Base-by-base conservation (phyloP, 805 yeast genomes). In the Kodamaea laetipori region DNA sequence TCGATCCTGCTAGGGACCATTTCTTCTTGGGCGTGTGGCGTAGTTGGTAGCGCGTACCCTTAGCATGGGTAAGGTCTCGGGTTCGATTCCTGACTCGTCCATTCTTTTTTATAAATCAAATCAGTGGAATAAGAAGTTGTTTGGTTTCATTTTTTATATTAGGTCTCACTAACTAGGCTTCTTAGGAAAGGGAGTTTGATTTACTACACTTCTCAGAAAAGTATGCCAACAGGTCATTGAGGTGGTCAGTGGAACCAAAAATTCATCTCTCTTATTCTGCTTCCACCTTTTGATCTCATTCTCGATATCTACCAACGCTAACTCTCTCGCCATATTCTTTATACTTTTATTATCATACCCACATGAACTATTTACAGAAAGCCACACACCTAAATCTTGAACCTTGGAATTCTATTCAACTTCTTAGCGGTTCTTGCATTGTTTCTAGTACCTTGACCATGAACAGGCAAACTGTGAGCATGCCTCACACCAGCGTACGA, bases 401-500 rank as follows among this genome's bases (percentile, higher is more conserved):
- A 48, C 73, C 94, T 83, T 50, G 86, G 84, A 39, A 87, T 65
- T 57, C 78, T 81, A 68, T 92, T 92, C 66, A 92, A 77, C 64
- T 81, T 82, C 70, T 82, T 82, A 15, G 98, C 99, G 18, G 96
- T 92, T 60, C 77, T 75, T 25, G 96, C 96, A 61, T 94, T 94
- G 50, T 85, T 87, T 71, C 88, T 82, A 12, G 99, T 94, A 49
- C 84, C 77, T 74, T 94, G 98, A 56, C 99, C 99, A 62, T 72
- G 67, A 24, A 70, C 76, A 35, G 76, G 76, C 47, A 69, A 66
- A 30, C 95, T 92, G 65, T 81, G 71, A 34, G 90, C 85, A 62
- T 94, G 98, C 68, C 98, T 82, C 60, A 84, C 66, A 70, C 99
- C 99, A 44, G 81, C 82, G 61, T 86, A 88, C 13, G 90, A 81